Percentiles rank a stretch among this genome's conserved stretches.
Conservation (phyloP, 371 early-diverging fungal species). For the Rhizopus microsporus region DNA sequence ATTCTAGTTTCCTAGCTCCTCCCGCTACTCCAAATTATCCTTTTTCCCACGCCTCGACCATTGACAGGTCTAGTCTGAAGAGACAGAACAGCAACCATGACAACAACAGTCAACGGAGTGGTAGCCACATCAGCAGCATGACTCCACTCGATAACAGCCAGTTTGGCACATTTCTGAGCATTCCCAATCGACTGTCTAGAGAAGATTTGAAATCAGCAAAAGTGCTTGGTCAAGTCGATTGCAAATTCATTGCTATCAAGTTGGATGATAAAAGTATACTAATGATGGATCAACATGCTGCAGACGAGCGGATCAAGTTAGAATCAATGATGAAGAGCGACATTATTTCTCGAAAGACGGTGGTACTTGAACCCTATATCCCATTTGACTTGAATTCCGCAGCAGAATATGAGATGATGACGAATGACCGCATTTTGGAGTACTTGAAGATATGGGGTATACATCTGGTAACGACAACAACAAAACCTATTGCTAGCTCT, state of each 20-base stretch:
- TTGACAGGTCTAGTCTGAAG: slow-evolving; percentile 21
- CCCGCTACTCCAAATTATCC: not conserved
- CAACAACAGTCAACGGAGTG: not conserved
- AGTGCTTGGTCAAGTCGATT: slow-evolving; percentile 69
- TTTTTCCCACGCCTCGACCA: not conserved
- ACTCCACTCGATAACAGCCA: not conserved
- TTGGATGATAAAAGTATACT: slow-evolving; percentile 34
- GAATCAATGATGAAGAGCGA: slow-evolving; percentile 49
- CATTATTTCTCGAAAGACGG: slow-evolving; percentile 10
- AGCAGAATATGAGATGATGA: slow-evolving; percentile 36
- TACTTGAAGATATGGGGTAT: slow-evolving; percentile 66
- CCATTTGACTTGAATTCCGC: slow-evolving; percentile 40
- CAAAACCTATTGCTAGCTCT: not conserved
- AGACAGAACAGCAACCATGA: not conserved
- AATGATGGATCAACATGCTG: slow-evolving; percentile 86
- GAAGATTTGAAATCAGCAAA: slow-evolving; percentile 26
- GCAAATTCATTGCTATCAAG: slow-evolving; percentile 63
- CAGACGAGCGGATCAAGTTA: slow-evolving; percentile 77
- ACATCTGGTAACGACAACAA: slow-evolving; percentile 18
- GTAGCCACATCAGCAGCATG: not conserved
- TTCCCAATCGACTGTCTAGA: slow-evolving; percentile 37
- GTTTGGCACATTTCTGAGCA: not conserved
- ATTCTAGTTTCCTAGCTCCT: slow-evolving; percentile 3
- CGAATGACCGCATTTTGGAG: slow-evolving; percentile 14
- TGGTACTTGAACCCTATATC: slow-evolving; percentile 52